phyloP scores from a whole-genome alignment of 1,139 yeast species.

The Zygotorulaspora mrakii region DNA sequence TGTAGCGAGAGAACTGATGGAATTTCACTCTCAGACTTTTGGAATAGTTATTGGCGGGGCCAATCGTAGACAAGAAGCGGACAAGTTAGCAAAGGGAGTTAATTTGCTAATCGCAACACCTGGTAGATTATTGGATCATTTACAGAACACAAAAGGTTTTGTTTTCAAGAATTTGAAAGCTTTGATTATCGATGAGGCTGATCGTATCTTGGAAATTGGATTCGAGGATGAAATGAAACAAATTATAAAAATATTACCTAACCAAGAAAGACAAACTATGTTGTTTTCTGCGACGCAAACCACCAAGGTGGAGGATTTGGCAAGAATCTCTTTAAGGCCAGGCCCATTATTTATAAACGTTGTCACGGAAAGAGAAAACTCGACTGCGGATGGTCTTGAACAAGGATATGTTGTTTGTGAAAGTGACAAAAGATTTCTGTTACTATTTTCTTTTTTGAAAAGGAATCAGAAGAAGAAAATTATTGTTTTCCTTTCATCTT shows the following conservation, averaged over 20 bases:
- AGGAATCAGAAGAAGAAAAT: conserved; percentile 86
- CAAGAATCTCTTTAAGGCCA: conserved; percentile 89
- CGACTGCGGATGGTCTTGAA: conserved; percentile 95
- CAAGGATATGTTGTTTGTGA: conserved; percentile 98
- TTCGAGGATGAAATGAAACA: conserved; percentile 98
- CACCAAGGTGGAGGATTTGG: conserved; percentile 96
- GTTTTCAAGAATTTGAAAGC: conserved; percentile 93
- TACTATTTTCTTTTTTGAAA: conserved; percentile 87
- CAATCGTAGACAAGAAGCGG: conserved; percentile 95
- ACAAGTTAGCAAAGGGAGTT: conserved; percentile 88
- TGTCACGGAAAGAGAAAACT: conserved; percentile 72
- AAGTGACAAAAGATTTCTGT: conserved; percentile 85
- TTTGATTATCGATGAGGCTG: conserved; percentile 93
- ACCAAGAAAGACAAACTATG: conserved; percentile 94
- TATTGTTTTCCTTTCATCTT: conserved; percentile 91
- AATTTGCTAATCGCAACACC: conserved; percentile 94
- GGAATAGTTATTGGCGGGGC: conserved; percentile 99
- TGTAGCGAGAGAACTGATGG: conserved; percentile 91
- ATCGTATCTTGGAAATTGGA: conserved; percentile 92
- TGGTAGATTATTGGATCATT: conserved; percentile 91
- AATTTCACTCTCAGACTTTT: conserved; percentile 80
- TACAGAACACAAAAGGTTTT: conserved; percentile 92
- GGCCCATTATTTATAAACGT: conserved; percentile 97
- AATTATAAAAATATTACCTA: conserved; percentile 88
- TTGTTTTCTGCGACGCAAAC: conserved; percentile 97